These are phyloP conservation scores for Pyrenula massariospora DNA, from an alignment of 495 filamentous ascomycete genomes.

Conservation along the genomic window DNA sequence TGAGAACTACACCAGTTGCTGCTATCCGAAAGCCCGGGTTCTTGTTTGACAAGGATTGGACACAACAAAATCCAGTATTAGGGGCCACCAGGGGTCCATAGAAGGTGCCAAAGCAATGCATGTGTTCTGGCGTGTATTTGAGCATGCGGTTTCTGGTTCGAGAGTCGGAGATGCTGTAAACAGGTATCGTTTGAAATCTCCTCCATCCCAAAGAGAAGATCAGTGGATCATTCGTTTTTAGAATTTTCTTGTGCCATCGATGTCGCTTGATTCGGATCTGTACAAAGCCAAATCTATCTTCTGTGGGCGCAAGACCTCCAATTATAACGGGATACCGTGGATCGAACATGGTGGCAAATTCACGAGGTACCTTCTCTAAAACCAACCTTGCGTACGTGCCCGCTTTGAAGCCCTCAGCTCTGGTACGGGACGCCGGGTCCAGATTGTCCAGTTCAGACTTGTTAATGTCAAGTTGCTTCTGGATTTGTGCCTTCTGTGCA, in stretches of 20 bases:
- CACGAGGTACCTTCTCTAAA: constrained; percentile 75
- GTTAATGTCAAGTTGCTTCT: constrained; percentile 93
- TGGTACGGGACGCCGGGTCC: constrained; percentile 64
- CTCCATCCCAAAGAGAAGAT: constrained; percentile 98
- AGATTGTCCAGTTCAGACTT: constrained; percentile 78
- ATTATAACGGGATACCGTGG: constrained; percentile 77
- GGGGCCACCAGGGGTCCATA: constrained; percentile 90
- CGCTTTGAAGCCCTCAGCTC: constrained; percentile 84
- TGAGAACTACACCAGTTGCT: constrained; percentile 83
- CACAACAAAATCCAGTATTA: constrained; percentile 88
- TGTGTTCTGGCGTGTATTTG: constrained; percentile 95
- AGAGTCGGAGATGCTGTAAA: constrained; percentile 90
- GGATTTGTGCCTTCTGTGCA: constrained; percentile 82
- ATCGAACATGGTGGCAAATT: constrained; percentile 83
- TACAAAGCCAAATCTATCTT: constrained; percentile 90
- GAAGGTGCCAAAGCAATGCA: constrained; percentile 95
- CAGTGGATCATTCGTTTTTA: constrained; percentile 93
- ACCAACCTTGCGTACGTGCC: constrained; percentile 89
- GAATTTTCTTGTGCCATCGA: constrained; percentile 96
- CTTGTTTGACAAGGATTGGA: constrained; percentile 80
- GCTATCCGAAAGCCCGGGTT: constrained; percentile 88
- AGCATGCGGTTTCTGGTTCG: constrained; percentile 92
- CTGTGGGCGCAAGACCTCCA: constrained; percentile 79
- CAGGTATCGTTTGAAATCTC: constrained; percentile 80
- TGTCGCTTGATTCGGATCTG: constrained; percentile 94